These are phyloP conservation scores for Lentinula raphanica DNA, from an alignment of 768 basidiomycete genomes.

Conservation along the genomic window DNA sequence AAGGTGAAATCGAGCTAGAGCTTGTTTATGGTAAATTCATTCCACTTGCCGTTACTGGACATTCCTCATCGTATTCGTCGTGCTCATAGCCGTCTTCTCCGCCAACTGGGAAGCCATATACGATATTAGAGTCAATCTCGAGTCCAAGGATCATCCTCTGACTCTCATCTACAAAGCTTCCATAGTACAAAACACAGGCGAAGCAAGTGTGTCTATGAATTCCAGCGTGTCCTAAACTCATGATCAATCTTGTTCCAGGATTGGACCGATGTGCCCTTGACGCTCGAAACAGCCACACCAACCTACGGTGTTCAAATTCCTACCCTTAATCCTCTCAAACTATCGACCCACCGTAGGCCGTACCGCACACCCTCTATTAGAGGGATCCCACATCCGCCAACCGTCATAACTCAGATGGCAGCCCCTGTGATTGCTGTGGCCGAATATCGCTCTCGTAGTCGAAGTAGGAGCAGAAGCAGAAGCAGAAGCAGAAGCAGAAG, in stretches of 20 bases:
- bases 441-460: neutral
- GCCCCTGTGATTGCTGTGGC: neutral
- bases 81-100: constrained; percentile 26
- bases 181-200: constrained; percentile 38
- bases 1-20: constrained; percentile 5
- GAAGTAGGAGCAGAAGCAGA: neutral
- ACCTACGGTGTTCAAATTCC: constrained; percentile 36
- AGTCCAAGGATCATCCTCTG: constrained; percentile 32
- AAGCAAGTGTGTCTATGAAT: constrained; percentile 21
- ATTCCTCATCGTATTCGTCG: neutral
- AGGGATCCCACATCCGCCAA: too few species aligned
- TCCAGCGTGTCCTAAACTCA: neutral
- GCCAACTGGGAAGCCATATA: constrained; percentile 36
- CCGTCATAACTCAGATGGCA: too few species aligned
- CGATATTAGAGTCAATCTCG: constrained; percentile 39
- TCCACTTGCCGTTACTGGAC: neutral
- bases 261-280: constrained; percentile 37
- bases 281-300: constrained; percentile 38
- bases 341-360: constrained; percentile 19
- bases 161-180: constrained; percentile 35
- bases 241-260: constrained; percentile 22
- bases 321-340: constrained; percentile 30
- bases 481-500: neutral
- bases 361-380: neutral
- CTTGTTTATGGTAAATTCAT: constrained; percentile 10